Evolutionary conservation across 257 asterid genomes (phyloP).

Genomic region (Jacaranda copaia): DNA sequence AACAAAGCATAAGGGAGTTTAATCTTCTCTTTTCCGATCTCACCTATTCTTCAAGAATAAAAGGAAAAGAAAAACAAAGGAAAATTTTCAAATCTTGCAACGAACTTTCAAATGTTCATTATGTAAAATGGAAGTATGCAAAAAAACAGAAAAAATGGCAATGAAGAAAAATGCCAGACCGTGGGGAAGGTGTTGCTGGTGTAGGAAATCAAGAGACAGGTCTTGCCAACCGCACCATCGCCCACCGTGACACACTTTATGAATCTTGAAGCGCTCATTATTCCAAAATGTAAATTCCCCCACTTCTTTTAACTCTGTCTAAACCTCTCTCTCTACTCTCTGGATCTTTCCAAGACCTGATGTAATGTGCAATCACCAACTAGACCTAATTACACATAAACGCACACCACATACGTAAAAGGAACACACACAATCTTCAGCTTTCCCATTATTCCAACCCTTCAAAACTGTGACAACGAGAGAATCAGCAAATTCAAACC

Average conservation of each 20-base stretch:
- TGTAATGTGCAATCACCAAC: slow-evolving; percentile 39
- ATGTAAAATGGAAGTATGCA: neutral
- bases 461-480: slow-evolving; percentile 30
- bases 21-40: neutral
- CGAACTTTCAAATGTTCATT: neutral
- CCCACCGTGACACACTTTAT: slow-evolving; percentile 78
- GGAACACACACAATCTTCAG: slow-evolving; percentile 20
- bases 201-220: slow-evolving; percentile 73
- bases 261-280: slow-evolving; percentile 77
- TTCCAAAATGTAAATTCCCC: slow-evolving; percentile 34
- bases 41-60: slow-evolving; percentile 22
- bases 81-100: neutral
- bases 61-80: neutral
- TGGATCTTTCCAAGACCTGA: slow-evolving; percentile 30
- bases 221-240: slow-evolving; percentile 77
- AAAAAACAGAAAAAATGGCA: neutral
- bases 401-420: slow-evolving; percentile 21
- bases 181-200: slow-evolving; percentile 94
- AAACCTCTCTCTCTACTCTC: slow-evolving; percentile 21
- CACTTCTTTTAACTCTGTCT: slow-evolving; percentile 22
- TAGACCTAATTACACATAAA: slow-evolving; percentile 31
- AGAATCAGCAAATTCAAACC: slow-evolving; percentile 35
- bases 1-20: neutral
- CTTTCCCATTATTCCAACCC: slow-evolving; percentile 41
- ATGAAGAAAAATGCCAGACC: slow-evolving; percentile 45